Percentiles rank a stretch among this genome's conserved stretches.
Evolutionary conservation across 2,329 filamentous ascomycete species (phyloP).

Genomic region (Cladosporium sp.): DNA sequence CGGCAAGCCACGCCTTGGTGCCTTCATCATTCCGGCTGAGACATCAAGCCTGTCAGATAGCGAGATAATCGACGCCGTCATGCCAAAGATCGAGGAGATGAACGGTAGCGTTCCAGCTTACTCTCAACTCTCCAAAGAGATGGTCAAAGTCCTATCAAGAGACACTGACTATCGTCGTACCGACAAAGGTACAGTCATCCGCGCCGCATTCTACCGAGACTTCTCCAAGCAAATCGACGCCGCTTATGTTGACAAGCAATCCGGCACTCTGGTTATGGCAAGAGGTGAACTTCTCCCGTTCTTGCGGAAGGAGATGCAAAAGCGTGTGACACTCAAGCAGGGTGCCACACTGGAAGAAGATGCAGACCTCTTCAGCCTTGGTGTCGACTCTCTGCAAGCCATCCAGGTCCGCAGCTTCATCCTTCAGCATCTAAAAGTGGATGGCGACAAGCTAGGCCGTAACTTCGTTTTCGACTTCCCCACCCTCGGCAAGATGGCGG

Average conservation of each 20-base stretch:
- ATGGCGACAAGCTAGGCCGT: conserved; percentile 49
- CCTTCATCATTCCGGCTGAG: conserved; percentile 55
- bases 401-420: conserved; percentile 57
- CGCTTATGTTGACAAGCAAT: conserved; percentile 39
- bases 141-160: conserved; percentile 49
- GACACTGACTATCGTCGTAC: conserved; percentile 50
- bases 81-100: conserved; percentile 50
- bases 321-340: conserved; percentile 25
- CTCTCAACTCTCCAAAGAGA: conserved; percentile 51
- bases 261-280: conserved; percentile 28
- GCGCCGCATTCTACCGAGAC: conserved; percentile 48
- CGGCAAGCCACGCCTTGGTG: conserved; percentile 51
- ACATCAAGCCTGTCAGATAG: conserved; percentile 39
- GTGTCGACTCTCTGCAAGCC: conserved; percentile 60
- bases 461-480: conserved; percentile 62
- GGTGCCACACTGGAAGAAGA: conserved; percentile 32
- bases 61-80: conserved; percentile 50
- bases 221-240: conserved; percentile 50
- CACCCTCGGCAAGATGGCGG: conserved; percentile 49
- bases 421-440: conserved; percentile 52
- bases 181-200: conserved; percentile 56
- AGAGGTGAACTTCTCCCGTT: conserved; percentile 24
- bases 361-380: conserved; percentile 59
- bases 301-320: conserved; percentile 22
- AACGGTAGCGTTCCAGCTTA: conserved; percentile 53